Base-by-base conservation (phyloP, 345 rosid genomes). In the Gossypium australe region DNA sequence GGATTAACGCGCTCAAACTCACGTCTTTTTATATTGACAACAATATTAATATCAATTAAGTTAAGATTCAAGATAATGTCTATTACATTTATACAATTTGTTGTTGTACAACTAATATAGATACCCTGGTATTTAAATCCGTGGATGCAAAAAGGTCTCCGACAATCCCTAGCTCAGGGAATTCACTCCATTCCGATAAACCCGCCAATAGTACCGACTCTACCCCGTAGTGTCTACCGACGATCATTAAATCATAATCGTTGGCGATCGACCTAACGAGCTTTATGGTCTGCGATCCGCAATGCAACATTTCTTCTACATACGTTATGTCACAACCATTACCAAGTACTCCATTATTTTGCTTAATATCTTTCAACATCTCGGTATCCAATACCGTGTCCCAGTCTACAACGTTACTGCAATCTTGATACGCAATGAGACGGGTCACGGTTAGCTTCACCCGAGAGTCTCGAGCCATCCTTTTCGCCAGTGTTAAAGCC, bases 81-180 rank as follows among this genome's bases (percentile, higher is more conserved):
- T 48, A 51, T 53, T 29, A 34, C 62, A 29, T 70, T 43, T 27
- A 34, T n/a, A 7, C 78, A 77, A 41, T 67, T 2, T 86, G 87
- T 52, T 91, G 94, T 75, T 91, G 88, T 56, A 89, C 84, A 16
- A 91, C 81, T 67, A 88, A 80, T 45, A 84, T 83, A 43, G 94
- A 87, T 55, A 73, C 84, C 74, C 55, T 80, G 58, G 77, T 34
- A 5, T 44, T 16, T 27, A 85, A 11, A 79, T 91, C 94, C 2
- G 68, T 60, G 7, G 94, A 86, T 12, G 92, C 90, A 24, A 89
- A 85, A 58, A 88, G 66, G 76, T 92, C 94, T 58, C 97, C 92
- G 0, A 92, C 24, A n/a, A 84, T 7, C 20, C 97, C 94, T 45
- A 92, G 79, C 74, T 92, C 94, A 0, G 92, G 87, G 60, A 85